Conservation (phyloP, 768 basidiomycete genomes). For the Pleurotus citrinopileatus region DNA sequence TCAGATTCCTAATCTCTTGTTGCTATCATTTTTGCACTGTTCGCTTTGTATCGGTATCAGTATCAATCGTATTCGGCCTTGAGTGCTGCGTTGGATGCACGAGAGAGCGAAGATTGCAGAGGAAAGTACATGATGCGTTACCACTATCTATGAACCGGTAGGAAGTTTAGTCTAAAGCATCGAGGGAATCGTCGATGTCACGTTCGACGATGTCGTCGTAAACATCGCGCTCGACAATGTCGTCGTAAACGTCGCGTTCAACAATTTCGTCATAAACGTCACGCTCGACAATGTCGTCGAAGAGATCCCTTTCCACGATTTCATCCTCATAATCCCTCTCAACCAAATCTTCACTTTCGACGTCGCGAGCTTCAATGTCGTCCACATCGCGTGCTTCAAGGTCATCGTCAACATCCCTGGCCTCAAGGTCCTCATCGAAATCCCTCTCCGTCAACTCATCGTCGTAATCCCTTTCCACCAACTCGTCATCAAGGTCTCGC, state of each 20-base stretch:
- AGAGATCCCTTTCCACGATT: neutral
- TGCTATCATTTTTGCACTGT: no score
- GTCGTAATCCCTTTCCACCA: constrained; percentile 1
- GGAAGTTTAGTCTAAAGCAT: neutral
- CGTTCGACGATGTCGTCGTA: neutral
- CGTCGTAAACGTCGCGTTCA: neutral
- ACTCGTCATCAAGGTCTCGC: neutral
- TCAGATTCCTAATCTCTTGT: no score
- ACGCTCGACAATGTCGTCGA: neutral
- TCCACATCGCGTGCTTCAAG: neutral
- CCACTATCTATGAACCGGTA: neutral
- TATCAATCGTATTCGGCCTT: no score
- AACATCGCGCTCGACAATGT: neutral
- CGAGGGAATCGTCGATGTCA: neutral
- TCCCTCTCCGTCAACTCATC: neutral
- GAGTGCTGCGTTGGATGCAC: no score
- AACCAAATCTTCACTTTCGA: neutral
- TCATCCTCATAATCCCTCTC: neutral
- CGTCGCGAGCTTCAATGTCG: neutral
- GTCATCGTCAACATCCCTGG: neutral
- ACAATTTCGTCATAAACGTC: neutral
- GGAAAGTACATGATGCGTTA: no score
- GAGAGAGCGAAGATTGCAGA: no score
- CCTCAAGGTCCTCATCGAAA: neutral
- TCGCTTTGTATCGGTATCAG: no score